Conservation (phyloP, 2,329 filamentous ascomycete genomes). For the Botrytis hyacinthi region DNA sequence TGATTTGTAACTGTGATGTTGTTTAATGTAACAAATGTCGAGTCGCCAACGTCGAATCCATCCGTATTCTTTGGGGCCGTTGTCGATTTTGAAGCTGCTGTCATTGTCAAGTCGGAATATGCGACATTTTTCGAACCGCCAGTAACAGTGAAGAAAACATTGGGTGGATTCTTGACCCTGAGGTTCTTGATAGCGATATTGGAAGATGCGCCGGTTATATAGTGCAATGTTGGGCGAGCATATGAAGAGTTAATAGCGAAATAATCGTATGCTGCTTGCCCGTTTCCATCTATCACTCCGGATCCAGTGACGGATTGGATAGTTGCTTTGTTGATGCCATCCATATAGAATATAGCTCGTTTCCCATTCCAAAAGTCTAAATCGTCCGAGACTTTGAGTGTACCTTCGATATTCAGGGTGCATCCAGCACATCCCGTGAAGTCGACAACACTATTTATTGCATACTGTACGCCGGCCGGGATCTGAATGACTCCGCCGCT, state of each 20-base stretch:
- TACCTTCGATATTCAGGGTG: slow-evolving; percentile 47
- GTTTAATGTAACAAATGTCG: slow-evolving; percentile 48
- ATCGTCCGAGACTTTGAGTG: slow-evolving; percentile 42
- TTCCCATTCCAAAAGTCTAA: slow-evolving; percentile 45
- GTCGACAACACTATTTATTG: slow-evolving; percentile 44
- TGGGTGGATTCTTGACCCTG: slow-evolving; percentile 45
- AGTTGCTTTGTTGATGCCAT: slow-evolving; percentile 41
- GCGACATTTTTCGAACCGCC: slow-evolving; percentile 40
- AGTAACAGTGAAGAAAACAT: slow-evolving; percentile 45
- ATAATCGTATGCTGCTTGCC: slow-evolving; percentile 44
- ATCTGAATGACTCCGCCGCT: slow-evolving; percentile 47
- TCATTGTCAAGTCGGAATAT: slow-evolving; percentile 43
- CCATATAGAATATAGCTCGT: slow-evolving; percentile 43
- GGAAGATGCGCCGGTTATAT: slow-evolving; percentile 41
- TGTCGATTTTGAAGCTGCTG: slow-evolving; percentile 42
- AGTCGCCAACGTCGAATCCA: slow-evolving; percentile 49
- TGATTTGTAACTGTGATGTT: slow-evolving; percentile 54
- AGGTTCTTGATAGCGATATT: slow-evolving; percentile 43
- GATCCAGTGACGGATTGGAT: slow-evolving; percentile 43
- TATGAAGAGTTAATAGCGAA: slow-evolving; percentile 44
- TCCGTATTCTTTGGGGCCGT: slow-evolving; percentile 53
- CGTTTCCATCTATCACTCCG: slow-evolving; percentile 49
- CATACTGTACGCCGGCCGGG: slow-evolving; percentile 44
- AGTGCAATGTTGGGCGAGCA: slow-evolving; percentile 44
- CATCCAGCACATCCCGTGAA: slow-evolving; percentile 46